Conservation (phyloP, 768 basidiomycete genomes). For the Crepidotus variabilis region DNA sequence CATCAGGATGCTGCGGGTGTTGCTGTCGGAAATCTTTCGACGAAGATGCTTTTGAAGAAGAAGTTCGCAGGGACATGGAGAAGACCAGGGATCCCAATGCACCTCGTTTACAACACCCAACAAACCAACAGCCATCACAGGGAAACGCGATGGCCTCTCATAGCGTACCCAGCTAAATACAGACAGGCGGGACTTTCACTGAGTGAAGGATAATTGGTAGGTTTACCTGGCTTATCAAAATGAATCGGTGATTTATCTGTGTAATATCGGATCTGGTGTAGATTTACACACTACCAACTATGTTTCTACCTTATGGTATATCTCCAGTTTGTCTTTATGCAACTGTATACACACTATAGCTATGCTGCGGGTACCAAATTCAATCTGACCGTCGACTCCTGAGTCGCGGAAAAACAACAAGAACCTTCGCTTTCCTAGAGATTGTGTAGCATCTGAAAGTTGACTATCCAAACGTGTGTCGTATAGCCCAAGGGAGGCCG, state of each 20-base stretch:
- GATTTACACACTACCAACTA: background rate
- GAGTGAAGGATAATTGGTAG: no score
- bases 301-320: background rate
- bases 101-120: slow-evolving; percentile 5
- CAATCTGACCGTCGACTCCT: no score
- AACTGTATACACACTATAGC: background rate
- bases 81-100: slow-evolving; percentile 30
- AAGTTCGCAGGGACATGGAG: slow-evolving; percentile 33
- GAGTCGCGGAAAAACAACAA: no score
- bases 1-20: slow-evolving; percentile 41
- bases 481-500: no score
- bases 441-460: background rate
- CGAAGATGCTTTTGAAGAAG: slow-evolving; percentile 39
- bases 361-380: no score
- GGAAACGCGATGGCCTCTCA: slow-evolving; percentile 23
- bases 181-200: background rate
- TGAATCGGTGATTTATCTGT: background rate
- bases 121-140: slow-evolving; percentile 20
- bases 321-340: background rate
- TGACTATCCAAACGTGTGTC: no score
- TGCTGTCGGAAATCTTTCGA: slow-evolving; percentile 42
- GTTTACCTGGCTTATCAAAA: no score
- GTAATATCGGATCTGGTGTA: background rate
- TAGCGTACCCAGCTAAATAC: background rate
- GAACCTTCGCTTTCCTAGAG: no score